Conservation (phyloP, 2,329 filamentous ascomycete genomes). For the Rugonectria rugulosa region DNA sequence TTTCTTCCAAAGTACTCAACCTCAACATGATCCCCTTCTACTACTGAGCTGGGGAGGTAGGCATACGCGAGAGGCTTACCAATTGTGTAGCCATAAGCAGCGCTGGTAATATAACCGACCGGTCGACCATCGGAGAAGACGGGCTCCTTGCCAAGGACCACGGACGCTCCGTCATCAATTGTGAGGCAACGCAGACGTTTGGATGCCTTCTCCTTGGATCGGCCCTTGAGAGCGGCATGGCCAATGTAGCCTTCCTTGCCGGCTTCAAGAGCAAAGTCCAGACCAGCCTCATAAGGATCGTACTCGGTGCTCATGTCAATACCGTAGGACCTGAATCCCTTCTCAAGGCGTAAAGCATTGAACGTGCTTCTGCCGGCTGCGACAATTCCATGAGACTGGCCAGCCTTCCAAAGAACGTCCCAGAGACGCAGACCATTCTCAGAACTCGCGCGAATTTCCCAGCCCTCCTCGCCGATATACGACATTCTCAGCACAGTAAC, state of each 20-base stretch:
- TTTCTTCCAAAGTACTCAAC: slow-evolving; percentile 68
- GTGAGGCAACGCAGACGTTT: slow-evolving; percentile 58
- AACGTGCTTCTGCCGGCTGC: slow-evolving; percentile 66
- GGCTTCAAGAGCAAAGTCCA: slow-evolving; percentile 57
- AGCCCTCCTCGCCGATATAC: slow-evolving; percentile 67
- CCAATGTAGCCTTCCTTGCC: slow-evolving; percentile 61
- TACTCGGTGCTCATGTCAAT: slow-evolving; percentile 68
- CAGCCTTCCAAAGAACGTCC: slow-evolving; percentile 64
- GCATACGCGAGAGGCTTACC: slow-evolving; percentile 67
- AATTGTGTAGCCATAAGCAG: slow-evolving; percentile 67
- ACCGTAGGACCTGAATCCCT: slow-evolving; percentile 65
- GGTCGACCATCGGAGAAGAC: slow-evolving; percentile 57
- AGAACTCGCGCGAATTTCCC: slow-evolving; percentile 68
- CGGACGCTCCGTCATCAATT: slow-evolving; percentile 62
- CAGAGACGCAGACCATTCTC: slow-evolving; percentile 66
- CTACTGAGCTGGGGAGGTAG: slow-evolving; percentile 58
- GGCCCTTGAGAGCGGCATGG: slow-evolving; percentile 54
- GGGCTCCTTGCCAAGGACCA: slow-evolving; percentile 69
- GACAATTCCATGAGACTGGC: slow-evolving; percentile 61
- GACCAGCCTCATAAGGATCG: slow-evolving; percentile 65
- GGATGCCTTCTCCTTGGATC: slow-evolving; percentile 44
- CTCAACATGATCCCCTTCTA: slow-evolving; percentile 60
- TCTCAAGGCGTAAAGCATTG: slow-evolving; percentile 65
- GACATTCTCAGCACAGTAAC: slow-evolving; percentile 64
- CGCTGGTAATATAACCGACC: slow-evolving; percentile 66